Evolutionary conservation across 2,329 filamentous ascomycete genomes (phyloP), one percentile per base, ranked within the genome.

Genomic region (Penicillium sp.): DNA sequence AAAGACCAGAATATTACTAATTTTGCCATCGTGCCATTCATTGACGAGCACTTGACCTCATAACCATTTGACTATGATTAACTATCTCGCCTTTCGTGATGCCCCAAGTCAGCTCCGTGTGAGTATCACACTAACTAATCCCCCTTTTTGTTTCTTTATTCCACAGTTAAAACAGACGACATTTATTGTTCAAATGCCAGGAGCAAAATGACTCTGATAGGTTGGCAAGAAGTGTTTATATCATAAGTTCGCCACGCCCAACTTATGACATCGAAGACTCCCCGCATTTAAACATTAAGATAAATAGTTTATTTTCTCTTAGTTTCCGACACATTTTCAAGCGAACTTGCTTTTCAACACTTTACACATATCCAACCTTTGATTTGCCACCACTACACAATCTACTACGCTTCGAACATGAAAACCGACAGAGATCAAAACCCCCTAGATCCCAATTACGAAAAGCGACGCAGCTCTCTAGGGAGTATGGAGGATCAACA

Each of bases 371-470:
- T 9, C n/a, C 10, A 49, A 17, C 12, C 6, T 12, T 45, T 13
- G 2, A 25, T 25, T 52, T 33, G 6, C 10, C 21, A 40, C 37
- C 17, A 49, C 10, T 13, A 53, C 10, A 33, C 6, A 35, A 4
- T 31, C 8, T 33, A 46, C 19, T 27, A 38, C 21, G 0, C 7
- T 31, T 7, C 35, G 59, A 62, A 62, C 17, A 64, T 67, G 64
- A 53, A 47, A 31, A 62, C 62, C 3, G 56, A 50, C 27, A 59
- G 56, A 15, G 56, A 66, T 37, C 54, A 58, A 10, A 62, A 66
- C 40, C 63, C 65, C 10, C 54, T 67, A 6, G 64, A 65, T 19
- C 64, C 65, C 13, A 62, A 54, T 29, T 55, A 57, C 17, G 50
- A 52, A 17, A 56, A 67, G 19, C 57, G 58, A 42, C 60, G 57